Evolutionary conservation across 805 yeast genomes (phyloP), one percentile per base, ranked within the genome.

Genomic region (Torulaspora indica): DNA sequence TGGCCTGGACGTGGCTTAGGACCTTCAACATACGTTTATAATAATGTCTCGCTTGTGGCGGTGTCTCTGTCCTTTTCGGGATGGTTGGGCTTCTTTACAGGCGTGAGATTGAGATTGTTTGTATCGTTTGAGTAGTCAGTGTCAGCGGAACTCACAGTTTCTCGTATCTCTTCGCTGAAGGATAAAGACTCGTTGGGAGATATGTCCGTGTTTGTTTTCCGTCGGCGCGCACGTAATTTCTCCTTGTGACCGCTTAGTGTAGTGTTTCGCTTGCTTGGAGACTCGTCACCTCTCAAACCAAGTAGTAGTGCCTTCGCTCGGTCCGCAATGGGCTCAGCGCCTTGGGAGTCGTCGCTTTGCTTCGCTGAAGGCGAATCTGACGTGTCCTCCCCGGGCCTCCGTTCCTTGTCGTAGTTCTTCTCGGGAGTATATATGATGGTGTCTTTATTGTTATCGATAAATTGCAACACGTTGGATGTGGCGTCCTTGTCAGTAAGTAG

Each of bases 271-370:
- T 53, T 57, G 13, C 53, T 51, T 5, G 64, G 57, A 5, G 49
- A 37, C 7, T 48, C 38, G 20, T 64, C 60, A 6, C 72, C 71
- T 55, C 90, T 69, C 17, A 84, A 65, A 54, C 81, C 89, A 55
- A 74, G 75, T 14, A 84, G 67, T 46, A 84, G 70, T 40, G 70
- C 74, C 59, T 84, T 72, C 0, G 91, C 93, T 49, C 89, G 71
- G 31, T 60, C 64, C 9, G 54, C 56, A 29, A 63, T 57, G 33
- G 62, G 67, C 15, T 45, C 56, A 5, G 55, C 53, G n/a, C 59
- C 59, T 1, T 60, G n/a, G 17, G 38, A 40, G 13, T 14, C 18
- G 32, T 27, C 35, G 43, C 12, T 33, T 14, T 8, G 39, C 2
- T 12, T 30, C 35, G 33, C 35, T 22, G 40, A 34, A 2, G 43